Percentiles rank a stretch among this genome's conserved stretches.
phyloP scores from a whole-genome alignment of 179 eudicot genomes.

The Heliamphora pulchella region DNA sequence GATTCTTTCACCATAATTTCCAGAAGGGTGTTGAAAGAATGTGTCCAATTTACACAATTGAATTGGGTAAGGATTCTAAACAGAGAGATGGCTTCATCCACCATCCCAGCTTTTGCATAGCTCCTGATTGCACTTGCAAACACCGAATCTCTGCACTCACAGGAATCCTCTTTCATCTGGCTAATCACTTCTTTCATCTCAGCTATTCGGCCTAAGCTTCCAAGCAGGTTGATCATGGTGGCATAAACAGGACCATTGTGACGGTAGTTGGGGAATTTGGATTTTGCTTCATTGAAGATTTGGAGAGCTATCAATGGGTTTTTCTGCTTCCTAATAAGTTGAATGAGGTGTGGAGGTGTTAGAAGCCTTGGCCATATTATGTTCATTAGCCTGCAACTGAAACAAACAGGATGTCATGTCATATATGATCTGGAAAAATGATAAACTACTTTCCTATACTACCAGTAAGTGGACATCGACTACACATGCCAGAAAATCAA shows the following conservation, averaged over 20 bases:
- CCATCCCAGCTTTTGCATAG: conserved; percentile 56
- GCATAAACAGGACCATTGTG: conserved; percentile 87
- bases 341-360: conserved; percentile 63
- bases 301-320: conserved; percentile 61
- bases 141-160: conserved; percentile 65
- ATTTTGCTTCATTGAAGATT: conserved; percentile 64
- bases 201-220: conserved; percentile 41
- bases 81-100: conserved; percentile 63
- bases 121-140: conserved; percentile 51
- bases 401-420: neutral
- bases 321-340: conserved; percentile 57
- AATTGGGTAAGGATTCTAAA: conserved; percentile 59
- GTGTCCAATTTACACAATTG: conserved; percentile 80
- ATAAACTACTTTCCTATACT: neutral
- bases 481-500: neutral
- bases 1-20: conserved; percentile 60
- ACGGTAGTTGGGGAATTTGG: conserved; percentile 53
- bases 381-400: conserved; percentile 36
- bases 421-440: neutral
- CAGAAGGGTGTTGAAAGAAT: conserved; percentile 66
- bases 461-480: neutral
- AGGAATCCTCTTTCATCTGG: conserved; percentile 66
- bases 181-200: conserved; percentile 69
- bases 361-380: conserved; percentile 79
- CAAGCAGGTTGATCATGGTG: conserved; percentile 68